A percentile compares a stretch with the other conserved stretches of the same genome.
These are phyloP conservation scores for Nadsonia fulvescens DNA, from an alignment of 805 yeast genomes.

Conservation along the genomic window DNA sequence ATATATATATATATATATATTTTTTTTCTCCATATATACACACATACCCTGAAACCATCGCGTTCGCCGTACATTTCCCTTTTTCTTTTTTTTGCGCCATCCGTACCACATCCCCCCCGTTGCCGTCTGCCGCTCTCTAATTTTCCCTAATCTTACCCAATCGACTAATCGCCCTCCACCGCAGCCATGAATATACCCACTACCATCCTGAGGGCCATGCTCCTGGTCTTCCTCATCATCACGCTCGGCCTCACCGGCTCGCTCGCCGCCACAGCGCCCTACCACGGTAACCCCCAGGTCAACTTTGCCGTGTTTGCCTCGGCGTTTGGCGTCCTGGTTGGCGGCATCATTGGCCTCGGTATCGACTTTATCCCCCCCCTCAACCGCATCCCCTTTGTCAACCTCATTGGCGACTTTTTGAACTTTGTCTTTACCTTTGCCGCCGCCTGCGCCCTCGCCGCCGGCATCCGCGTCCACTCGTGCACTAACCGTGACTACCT, in stretches of 20 bases:
- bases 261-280: constrained; percentile 43
- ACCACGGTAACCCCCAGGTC: constrained; percentile 48
- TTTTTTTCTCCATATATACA: too few relatives aligned
- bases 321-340: constrained; percentile 63
- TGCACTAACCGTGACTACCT: constrained; percentile 56
- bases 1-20: too few relatives aligned
- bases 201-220: constrained; percentile 50
- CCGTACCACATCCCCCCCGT: too few relatives aligned
- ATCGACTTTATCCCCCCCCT: constrained; percentile 61
- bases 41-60: too few relatives aligned
- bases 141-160: too few relatives aligned
- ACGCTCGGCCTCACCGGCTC: constrained; percentile 79
- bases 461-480: constrained; percentile 71
- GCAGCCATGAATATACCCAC: constrained; percentile 42
- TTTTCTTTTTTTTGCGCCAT: too few relatives aligned
- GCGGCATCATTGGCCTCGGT: too few relatives aligned
- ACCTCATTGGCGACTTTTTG: constrained; percentile 64
- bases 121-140: too few relatives aligned
- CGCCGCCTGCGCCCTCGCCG: constrained; percentile 89
- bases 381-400: constrained; percentile 74
- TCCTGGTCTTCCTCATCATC: constrained; percentile 61
- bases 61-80: too few relatives aligned
- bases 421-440: constrained; percentile 85
- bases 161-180: too few relatives aligned
- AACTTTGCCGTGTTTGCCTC: constrained; percentile 77